These are phyloP conservation scores for Annulohypoxylon moriforme DNA, from an alignment of 495 filamentous ascomycete genomes.

Conservation along the genomic window DNA sequence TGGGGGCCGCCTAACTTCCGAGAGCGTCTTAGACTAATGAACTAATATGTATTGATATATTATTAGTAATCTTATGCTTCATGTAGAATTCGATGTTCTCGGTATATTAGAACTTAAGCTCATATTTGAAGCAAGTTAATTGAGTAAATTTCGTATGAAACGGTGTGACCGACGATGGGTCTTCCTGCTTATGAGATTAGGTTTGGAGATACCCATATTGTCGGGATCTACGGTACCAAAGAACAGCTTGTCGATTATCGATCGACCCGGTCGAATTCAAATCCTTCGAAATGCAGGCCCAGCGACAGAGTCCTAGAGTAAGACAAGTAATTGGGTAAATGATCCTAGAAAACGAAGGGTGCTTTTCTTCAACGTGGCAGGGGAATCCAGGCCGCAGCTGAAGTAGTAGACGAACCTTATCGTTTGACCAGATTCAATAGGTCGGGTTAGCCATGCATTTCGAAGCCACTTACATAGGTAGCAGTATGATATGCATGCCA, in stretches of 20 bases:
- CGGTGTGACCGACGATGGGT: conserved; percentile 1
- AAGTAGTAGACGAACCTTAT: conserved; percentile 16
- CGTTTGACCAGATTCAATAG: conserved; percentile 4
- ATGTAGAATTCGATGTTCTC: neutral
- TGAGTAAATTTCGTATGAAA: conserved; percentile 6
- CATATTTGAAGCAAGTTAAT: neutral
- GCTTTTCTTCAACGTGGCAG: conserved; percentile 9
- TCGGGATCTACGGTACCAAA: conserved; percentile 15
- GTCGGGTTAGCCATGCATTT: neutral
- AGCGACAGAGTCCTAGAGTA: neutral
- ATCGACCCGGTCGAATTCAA: neutral
- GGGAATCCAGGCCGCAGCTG: conserved; percentile 19
- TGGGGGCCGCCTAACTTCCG: conserved; percentile 20
- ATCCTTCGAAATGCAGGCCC: neutral
- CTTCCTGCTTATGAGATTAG: conserved; percentile 31
- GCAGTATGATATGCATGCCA: neutral
- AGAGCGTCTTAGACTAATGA: conserved; percentile 1
- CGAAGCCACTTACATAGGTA: neutral
- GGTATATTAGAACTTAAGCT: neutral
- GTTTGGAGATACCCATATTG: conserved; percentile 37
- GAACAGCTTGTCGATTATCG: neutral
- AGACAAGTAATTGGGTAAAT: conserved; percentile 29
- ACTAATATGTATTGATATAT: neutral
- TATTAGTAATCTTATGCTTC: neutral
- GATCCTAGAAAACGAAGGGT: conserved; percentile 12